Percentiles rank a stretch among this genome's conserved stretches.
Conservation (phyloP, 1,284 basidiomycete genomes). For the Fomitopsis pinicola region DNA sequence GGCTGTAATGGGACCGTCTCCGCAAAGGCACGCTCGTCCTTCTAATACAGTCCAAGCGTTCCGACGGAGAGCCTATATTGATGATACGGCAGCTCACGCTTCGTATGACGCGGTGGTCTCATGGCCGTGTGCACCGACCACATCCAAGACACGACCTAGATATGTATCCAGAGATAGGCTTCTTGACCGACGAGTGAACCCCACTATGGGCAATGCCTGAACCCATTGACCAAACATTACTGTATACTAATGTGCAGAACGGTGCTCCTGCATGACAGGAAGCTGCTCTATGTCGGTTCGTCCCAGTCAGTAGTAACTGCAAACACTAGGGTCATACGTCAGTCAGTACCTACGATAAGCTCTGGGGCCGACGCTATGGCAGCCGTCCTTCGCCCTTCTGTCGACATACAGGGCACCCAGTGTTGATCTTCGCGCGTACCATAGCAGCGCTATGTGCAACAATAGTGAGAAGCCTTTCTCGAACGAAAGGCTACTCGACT, state of each 20-base stretch:
- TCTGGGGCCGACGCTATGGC: slow-evolving; percentile 27
- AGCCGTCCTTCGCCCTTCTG: slow-evolving; percentile 49
- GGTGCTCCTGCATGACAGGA: neutral
- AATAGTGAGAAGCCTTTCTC: neutral
- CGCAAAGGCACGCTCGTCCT: neutral
- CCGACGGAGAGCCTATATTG: neutral
- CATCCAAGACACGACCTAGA: neutral
- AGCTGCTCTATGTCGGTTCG: neutral
- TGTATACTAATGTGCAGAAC: neutral
- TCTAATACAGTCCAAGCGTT: too few species aligned
- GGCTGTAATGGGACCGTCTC: neutral
- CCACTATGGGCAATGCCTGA: neutral
- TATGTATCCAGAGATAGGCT: neutral
- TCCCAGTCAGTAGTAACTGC: neutral
- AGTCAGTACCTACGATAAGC: neutral
- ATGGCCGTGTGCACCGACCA: neutral
- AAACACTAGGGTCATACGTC: neutral
- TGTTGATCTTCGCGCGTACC: slow-evolving; percentile 56
- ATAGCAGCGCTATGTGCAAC: slow-evolving; percentile 56
- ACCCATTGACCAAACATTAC: neutral
- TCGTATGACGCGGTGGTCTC: neutral
- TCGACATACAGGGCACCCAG: slow-evolving; percentile 76
- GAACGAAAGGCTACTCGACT: slow-evolving; percentile 27
- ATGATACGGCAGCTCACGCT: neutral
- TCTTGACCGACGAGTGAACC: neutral